Evolutionary conservation across 2,329 filamentous ascomycete species (phyloP).

Genomic region (Stachybotrys chartarum): DNA sequence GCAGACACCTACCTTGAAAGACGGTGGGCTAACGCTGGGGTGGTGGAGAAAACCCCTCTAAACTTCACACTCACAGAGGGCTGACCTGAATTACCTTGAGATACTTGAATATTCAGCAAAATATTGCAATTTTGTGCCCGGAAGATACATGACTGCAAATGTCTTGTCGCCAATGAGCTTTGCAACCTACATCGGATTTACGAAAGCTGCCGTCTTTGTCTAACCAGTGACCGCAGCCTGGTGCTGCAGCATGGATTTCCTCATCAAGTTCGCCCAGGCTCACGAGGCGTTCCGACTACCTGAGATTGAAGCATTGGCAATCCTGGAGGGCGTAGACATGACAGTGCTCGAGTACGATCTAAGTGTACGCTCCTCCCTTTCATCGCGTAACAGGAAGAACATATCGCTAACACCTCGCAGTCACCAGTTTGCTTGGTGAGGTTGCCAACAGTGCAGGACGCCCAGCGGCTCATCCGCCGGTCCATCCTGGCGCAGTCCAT

Average conservation of each 20-base stretch:
- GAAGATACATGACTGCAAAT: too few relatives aligned
- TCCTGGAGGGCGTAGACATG: slow-evolving; percentile 58
- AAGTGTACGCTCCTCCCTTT: slow-evolving; percentile 48
- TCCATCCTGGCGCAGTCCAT: slow-evolving; percentile 78
- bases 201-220: too few relatives aligned
- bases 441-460: slow-evolving; percentile 58
- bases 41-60: too few relatives aligned
- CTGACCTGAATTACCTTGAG: too few relatives aligned
- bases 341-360: slow-evolving; percentile 69
- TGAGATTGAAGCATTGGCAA: slow-evolving; percentile 75
- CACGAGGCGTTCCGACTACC: slow-evolving; percentile 87
- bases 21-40: too few relatives aligned
- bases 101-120: too few relatives aligned
- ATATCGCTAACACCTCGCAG: slow-evolving; percentile 35
- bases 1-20: too few relatives aligned
- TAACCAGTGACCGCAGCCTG: too few relatives aligned
- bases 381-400: slow-evolving; percentile 1
- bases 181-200: too few relatives aligned
- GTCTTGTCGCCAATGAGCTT: too few relatives aligned
- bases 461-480: slow-evolving; percentile 60
- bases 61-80: too few relatives aligned
- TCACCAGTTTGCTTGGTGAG: slow-evolving; percentile 79
- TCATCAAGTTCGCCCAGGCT: slow-evolving; percentile 82
- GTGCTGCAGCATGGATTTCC: slow-evolving; percentile 55
- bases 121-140: too few relatives aligned